Conservation (phyloP, 176 grass and related monocot species). For the Guadua angustifolia region DNA sequence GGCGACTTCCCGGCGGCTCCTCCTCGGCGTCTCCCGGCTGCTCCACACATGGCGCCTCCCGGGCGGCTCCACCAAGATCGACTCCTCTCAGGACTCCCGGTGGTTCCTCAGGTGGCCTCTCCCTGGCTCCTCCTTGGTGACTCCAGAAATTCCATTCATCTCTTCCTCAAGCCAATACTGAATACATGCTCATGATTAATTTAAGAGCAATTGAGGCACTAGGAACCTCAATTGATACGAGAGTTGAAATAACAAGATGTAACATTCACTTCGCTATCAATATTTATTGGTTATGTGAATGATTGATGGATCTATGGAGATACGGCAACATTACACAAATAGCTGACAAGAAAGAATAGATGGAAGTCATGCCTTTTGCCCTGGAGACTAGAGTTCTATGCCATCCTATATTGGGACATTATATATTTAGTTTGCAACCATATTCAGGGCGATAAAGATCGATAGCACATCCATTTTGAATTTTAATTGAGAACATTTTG, state of each 20-base stretch:
- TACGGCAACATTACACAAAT: background rate
- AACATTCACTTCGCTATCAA: background rate
- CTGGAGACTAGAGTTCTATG: background rate
- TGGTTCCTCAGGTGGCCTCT: too few relatives aligned
- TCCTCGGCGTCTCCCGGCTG: too few relatives aligned
- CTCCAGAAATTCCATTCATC: too few relatives aligned
- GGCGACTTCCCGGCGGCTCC: too few relatives aligned
- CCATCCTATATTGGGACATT: background rate
- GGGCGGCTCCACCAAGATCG: too few relatives aligned
- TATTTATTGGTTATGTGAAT: background rate
- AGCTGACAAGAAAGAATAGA: constrained; percentile 9
- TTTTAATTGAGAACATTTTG: background rate
- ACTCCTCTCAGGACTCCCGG: too few relatives aligned
- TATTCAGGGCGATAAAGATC: background rate
- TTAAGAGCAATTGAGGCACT: too few relatives aligned
- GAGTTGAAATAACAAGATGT: background rate
- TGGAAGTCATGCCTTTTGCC: background rate
- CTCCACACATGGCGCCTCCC: too few relatives aligned
- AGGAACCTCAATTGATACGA: background rate
- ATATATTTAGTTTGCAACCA: constrained; percentile 6
- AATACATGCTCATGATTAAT: too few relatives aligned
- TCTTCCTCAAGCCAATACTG: too few relatives aligned
- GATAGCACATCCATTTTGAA: background rate
- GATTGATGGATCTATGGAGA: background rate
- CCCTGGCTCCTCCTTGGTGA: too few relatives aligned